phyloP scores from a whole-genome alignment of 495 filamentous ascomycete genomes.

The Terfezia boudieri region DNA sequence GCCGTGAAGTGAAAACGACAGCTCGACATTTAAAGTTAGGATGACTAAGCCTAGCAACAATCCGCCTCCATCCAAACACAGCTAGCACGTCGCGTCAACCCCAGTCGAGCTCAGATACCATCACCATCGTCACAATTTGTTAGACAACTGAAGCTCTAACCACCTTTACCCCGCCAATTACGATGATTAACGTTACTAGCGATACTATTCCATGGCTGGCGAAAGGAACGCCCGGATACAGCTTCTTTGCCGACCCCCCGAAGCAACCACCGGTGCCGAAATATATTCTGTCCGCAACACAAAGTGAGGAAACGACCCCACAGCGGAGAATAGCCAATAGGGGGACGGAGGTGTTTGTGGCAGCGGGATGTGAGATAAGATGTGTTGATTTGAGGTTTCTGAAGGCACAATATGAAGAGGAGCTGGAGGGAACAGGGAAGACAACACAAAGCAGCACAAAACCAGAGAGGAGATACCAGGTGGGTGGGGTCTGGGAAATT shows the following conservation, averaged over 20 bases:
- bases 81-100: not conserved
- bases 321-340: slow-evolving; percentile 12
- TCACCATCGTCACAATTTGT: not conserved
- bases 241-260: slow-evolving; percentile 16
- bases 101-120: not conserved
- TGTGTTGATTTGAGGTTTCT: slow-evolving; percentile 16
- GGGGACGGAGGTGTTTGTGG: slow-evolving; percentile 17
- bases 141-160: not conserved
- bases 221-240: slow-evolving; percentile 14
- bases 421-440: slow-evolving; percentile 2
- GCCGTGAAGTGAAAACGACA: too few species aligned
- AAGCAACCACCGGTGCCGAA: slow-evolving; percentile 3
- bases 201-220: slow-evolving; percentile 11
- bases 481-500: not conserved
- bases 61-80: not conserved
- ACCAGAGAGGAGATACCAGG: slow-evolving; percentile 12
- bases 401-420: slow-evolving; percentile 11
- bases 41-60: not conserved
- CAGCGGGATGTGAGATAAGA: slow-evolving; percentile 12
- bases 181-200: slow-evolving; percentile 10
- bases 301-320: slow-evolving; percentile 3
- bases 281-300: not conserved
- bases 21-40: too few species aligned
- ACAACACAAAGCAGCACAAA: too few species aligned
- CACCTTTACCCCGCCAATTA: not conserved